These are phyloP conservation scores for Aspergillus carbonarius DNA, from an alignment of 2,329 filamentous ascomycete species.

Conservation along the genomic window DNA sequence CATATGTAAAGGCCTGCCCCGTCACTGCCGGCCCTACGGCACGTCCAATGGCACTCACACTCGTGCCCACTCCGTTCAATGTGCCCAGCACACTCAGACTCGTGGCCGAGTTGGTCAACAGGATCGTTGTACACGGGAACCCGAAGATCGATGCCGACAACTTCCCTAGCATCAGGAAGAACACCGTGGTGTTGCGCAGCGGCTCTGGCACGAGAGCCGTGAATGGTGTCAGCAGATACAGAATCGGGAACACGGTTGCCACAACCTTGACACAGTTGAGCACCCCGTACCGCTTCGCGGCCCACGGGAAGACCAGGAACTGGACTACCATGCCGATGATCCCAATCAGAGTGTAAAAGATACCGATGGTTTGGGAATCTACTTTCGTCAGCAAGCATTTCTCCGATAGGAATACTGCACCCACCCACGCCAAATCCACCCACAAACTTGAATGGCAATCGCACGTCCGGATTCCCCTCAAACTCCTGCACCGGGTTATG, in stretches of 20 bases:
- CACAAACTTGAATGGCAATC: slow-evolving; percentile 75
- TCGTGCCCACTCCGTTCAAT: slow-evolving; percentile 86
- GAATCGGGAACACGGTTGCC: slow-evolving; percentile 66
- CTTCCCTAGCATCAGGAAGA: slow-evolving; percentile 70
- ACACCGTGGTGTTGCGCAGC: slow-evolving; percentile 60
- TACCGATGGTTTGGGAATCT: slow-evolving; percentile 72
- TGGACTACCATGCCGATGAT: slow-evolving; percentile 77
- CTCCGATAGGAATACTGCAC: too few relatives aligned
- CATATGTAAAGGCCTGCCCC: slow-evolving; percentile 72
- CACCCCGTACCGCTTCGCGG: slow-evolving; percentile 72
- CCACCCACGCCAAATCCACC: slow-evolving; percentile 71
- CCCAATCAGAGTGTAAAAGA: slow-evolving; percentile 82
- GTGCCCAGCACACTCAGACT: slow-evolving; percentile 79
- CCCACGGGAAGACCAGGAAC: slow-evolving; percentile 77
- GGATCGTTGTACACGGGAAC: slow-evolving; percentile 85
- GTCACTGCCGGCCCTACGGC: slow-evolving; percentile 74
- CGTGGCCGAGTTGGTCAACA: slow-evolving; percentile 81
- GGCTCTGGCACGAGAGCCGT: slow-evolving; percentile 60
- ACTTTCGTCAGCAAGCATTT: slow-evolving; percentile 28
- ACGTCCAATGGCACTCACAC: slow-evolving; percentile 74
- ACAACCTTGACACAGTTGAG: slow-evolving; percentile 70
- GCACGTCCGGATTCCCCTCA: slow-evolving; percentile 56
- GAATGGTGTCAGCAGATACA: slow-evolving; percentile 82
- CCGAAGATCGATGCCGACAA: slow-evolving; percentile 75
- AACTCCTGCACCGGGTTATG: slow-evolving; percentile 65